Base-by-base conservation (phyloP, 345 rosid genomes). In the Schrenkiella parvula region DNA sequence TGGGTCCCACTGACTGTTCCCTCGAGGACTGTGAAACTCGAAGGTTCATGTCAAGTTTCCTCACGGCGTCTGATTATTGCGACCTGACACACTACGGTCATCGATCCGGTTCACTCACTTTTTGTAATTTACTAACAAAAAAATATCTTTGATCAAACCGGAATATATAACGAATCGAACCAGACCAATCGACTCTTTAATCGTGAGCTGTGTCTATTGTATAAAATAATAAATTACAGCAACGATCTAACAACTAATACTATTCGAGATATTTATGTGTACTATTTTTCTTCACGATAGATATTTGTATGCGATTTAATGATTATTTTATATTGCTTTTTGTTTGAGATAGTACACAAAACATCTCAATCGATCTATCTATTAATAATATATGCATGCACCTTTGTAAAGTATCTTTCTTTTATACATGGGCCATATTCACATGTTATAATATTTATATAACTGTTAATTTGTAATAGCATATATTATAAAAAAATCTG, bases 1-100 rank as follows among this genome's bases (percentile, higher is more conserved):
- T 74, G 47, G 63, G 76, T 67, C 78, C 73, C 39, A 74, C 55
- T 26, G 6, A 65, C 72, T 64, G 5, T 34, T 37, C 25, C 71
- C 55, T 74, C 38, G 73, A 48, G 1, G 4, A n/a, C 4, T 67
- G 73, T 59, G 78, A 73, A 65, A 28, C 44, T 1, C 78, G 47
- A 50, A 67, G 6, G 39, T 66, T 74, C 67, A 13, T 57, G 21
- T 15, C 53, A 69, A 34, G 44, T 46, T 66, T 58, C 67, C 46
- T 47, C 32, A 55, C 78, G 54, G 59, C 52, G 41, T 66, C 35
- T 44, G 29, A 9, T 1, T 14, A 71, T 19, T 51, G 35, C 31
- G 56, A 63, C 47, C 70, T 72, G 38, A 42, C 64, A 72, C 43
- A 29, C 46, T 17, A 53, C 29, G 23, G 51, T 61, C 15, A 25